These are phyloP conservation scores for Plectranthus barbatus DNA, from an alignment of 257 asterid genomes.

Conservation along the genomic window DNA sequence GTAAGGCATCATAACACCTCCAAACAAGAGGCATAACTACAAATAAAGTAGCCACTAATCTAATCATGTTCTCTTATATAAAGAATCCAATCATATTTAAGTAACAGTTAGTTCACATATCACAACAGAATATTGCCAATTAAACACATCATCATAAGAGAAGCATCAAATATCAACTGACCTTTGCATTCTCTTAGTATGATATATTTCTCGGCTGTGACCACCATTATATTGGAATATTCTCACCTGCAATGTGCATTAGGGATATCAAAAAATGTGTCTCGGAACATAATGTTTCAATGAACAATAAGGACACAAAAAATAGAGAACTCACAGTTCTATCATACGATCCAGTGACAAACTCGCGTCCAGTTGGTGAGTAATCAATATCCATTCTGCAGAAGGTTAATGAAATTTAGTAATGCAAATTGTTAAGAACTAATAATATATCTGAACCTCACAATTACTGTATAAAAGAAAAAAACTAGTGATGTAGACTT, in stretches of 20 bases:
- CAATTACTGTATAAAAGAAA: background rate
- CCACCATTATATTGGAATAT: slow-evolving; percentile 89
- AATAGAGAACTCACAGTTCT: slow-evolving; percentile 62
- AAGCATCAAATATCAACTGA: slow-evolving; percentile 8
- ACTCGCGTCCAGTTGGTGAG: slow-evolving; percentile 97
- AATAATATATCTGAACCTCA: background rate
- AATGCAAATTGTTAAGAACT: background rate
- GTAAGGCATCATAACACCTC: slow-evolving; percentile 12
- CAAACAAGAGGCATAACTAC: background rate
- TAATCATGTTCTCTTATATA: too few relatives aligned
- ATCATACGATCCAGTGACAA: slow-evolving; percentile 96
- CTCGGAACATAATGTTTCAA: background rate
- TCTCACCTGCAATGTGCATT: slow-evolving; percentile 56
- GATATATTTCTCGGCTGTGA: slow-evolving; percentile 93
- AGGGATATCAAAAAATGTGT: background rate
- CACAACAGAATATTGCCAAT: background rate
- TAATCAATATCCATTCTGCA: slow-evolving; percentile 95
- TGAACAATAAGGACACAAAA: background rate
- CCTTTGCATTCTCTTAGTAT: slow-evolving; percentile 99
- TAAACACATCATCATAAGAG: background rate
- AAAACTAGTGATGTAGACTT: slow-evolving; percentile 22
- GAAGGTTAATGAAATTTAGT: slow-evolving; percentile 11
- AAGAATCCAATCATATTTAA: background rate
- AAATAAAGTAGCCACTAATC: background rate
- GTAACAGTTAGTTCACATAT: background rate